Evolutionary conservation across 2,329 filamentous ascomycete genomes (phyloP).

Genomic region (Ophiostoma ulmi): DNA sequence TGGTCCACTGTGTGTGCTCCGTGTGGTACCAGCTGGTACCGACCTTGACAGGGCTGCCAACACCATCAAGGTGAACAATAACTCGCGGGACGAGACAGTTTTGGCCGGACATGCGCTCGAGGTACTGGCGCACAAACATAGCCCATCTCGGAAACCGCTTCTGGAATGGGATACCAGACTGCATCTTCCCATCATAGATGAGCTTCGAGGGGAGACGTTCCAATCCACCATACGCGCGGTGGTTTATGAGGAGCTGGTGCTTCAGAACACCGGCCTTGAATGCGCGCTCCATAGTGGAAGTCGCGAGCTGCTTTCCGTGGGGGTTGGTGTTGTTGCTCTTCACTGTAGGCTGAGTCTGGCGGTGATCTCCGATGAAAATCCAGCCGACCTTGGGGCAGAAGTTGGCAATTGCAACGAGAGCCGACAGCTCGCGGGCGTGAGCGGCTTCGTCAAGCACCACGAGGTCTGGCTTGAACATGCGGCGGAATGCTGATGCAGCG

Average conservation of each 20-base stretch:
- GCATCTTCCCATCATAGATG: slow-evolving; percentile 41
- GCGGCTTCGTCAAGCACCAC: slow-evolving; percentile 73
- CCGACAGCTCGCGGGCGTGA: slow-evolving; percentile 44
- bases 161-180: slow-evolving; percentile 30
- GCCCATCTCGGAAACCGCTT: slow-evolving; percentile 25
- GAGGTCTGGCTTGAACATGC: slow-evolving; percentile 70
- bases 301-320: slow-evolving; percentile 28
- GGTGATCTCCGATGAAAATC: slow-evolving; percentile 45
- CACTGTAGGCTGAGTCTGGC: slow-evolving; percentile 43
- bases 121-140: slow-evolving; percentile 26
- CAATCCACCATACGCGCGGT: slow-evolving; percentile 32
- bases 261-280: slow-evolving; percentile 27
- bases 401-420: slow-evolving; percentile 42
- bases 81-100: slow-evolving; percentile 36
- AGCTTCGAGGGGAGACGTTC: slow-evolving; percentile 40
- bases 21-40: slow-evolving; percentile 41
- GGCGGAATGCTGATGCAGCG: slow-evolving; percentile 36
- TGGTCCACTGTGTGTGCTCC: slow-evolving; percentile 37
- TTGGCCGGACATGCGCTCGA: slow-evolving; percentile 24
- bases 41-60: slow-evolving; percentile 26
- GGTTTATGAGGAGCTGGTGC: slow-evolving; percentile 32
- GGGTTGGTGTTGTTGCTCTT: slow-evolving; percentile 25
- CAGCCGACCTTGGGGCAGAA: slow-evolving; percentile 40
- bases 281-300: slow-evolving; percentile 32
- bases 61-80: slow-evolving; percentile 31